Conservation (phyloP, 2,329 filamentous ascomycete genomes). For the Ramularia collo-cygni region DNA sequence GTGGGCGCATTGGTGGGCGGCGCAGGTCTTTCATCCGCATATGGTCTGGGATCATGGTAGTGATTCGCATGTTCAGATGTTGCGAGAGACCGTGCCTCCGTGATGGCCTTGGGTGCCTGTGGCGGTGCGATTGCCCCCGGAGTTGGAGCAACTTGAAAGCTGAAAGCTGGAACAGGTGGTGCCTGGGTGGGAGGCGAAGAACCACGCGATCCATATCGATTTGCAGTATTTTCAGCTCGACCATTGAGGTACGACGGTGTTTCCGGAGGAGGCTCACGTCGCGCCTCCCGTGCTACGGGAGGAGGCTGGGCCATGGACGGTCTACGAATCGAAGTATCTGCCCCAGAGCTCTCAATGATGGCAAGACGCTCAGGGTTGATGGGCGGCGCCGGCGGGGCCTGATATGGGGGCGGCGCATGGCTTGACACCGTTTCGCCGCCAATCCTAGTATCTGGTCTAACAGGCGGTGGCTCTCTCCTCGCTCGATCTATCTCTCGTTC, state of each 20-base stretch:
- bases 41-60: conserved; percentile 6
- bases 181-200: conserved; percentile 48
- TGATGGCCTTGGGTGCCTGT: conserved; percentile 23
- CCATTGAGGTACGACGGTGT: conserved; percentile 40
- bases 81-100: conserved; percentile 7
- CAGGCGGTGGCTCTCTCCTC: conserved; percentile 24
- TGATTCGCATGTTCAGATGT: conserved; percentile 4
- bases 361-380: conserved; percentile 29
- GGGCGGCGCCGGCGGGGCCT: conserved; percentile 18
- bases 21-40: conserved; percentile 12
- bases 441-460: conserved; percentile 24
- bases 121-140: conserved; percentile 19
- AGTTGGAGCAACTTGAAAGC: conserved; percentile 26
- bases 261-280: conserved; percentile 33
- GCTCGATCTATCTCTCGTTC: conserved; percentile 34
- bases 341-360: conserved; percentile 27
- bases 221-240: conserved; percentile 40
- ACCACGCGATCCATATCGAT: conserved; percentile 41
- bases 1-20: conserved; percentile 24
- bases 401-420: conserved; percentile 12
- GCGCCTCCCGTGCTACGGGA: conserved; percentile 12
- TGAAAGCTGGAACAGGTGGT: conserved; percentile 50
- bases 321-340: conserved; percentile 22
- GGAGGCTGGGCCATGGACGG: conserved; percentile 14
- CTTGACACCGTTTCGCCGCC: conserved; percentile 14